A percentile compares a stretch with the other conserved stretches of the same genome.
Conservation (phyloP, 306 rosid species). For the Acacia acuminata region DNA sequence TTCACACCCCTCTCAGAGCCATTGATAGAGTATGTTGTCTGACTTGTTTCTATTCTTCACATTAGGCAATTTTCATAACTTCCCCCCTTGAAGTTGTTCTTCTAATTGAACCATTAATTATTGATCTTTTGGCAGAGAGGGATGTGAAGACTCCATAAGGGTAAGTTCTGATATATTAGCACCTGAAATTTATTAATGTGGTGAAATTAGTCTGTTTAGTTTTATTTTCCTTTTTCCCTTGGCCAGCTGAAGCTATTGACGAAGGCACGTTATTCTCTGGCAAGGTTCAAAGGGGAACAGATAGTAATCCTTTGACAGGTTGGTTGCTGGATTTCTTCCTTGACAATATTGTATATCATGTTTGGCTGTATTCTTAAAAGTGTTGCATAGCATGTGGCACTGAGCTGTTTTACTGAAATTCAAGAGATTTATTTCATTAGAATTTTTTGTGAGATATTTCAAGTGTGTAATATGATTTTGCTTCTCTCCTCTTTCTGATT, state of each 20-base stretch:
- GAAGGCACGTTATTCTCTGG: slow-evolving; percentile 86
- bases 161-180: slow-evolving; percentile 49
- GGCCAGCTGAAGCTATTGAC: slow-evolving; percentile 81
- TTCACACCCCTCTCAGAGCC: slow-evolving; percentile 98
- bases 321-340: slow-evolving; percentile 36
- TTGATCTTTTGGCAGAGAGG: slow-evolving; percentile 68
- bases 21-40: slow-evolving; percentile 77
- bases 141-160: slow-evolving; percentile 87
- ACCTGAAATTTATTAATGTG: slow-evolving; percentile 15
- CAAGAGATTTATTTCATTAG: not conserved
- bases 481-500: slow-evolving; percentile 8
- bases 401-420: slow-evolving; percentile 14
- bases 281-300: slow-evolving; percentile 89
- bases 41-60: not conserved
- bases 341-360: slow-evolving; percentile 18
- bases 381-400: slow-evolving; percentile 2
- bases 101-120: slow-evolving; percentile 25
- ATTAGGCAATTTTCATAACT: slow-evolving; percentile 9
- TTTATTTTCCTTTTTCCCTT: slow-evolving; percentile 17
- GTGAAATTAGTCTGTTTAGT: not conserved
- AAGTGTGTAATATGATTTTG: not conserved
- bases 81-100: not conserved
- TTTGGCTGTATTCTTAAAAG: slow-evolving; percentile 20
- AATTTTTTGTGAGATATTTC: slow-evolving; percentile 1
- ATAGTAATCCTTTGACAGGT: slow-evolving; percentile 95